Evolutionary conservation across 768 basidiomycete genomes (phyloP), one percentile per base, ranked within the genome.

Genomic region (Mycena rosella): DNA sequence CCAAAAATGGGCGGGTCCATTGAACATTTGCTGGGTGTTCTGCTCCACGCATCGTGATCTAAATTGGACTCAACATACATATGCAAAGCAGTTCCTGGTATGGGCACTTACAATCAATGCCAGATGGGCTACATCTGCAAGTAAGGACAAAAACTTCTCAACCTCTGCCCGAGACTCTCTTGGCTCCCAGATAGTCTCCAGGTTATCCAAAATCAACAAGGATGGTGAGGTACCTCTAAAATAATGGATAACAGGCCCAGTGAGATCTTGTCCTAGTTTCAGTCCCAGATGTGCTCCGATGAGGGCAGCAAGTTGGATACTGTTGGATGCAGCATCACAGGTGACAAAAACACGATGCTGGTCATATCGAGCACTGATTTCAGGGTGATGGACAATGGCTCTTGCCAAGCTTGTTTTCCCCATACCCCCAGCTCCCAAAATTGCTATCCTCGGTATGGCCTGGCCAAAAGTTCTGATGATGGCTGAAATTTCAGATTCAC

Each of bases 41-140:
- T 34, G 20, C 51, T 34, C 51, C 51, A 30, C 51, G 51, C 51
- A 53, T 53, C 20, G 51, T 53, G 14, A 53, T 54, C 53, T 54
- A 11, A 22, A 6, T 36, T 38, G 10, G 29, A 24, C 2, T 38
- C 14, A 54, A 14, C 18, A 34, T 54, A 22, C n/a, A 4, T 17
- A n/a, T 24, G 26, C 6, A 20, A 34, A 36, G 2, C 10, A 3
- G 20, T 10, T 13, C 13, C 18, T 24, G 17, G n/a, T n/a, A n/a
- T n/a, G n/a, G n/a, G n/a, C 5, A 36, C 53, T 54, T n/a, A 54
- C 53, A n/a, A 54, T 54, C 30, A 54, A 54, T 20, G 53, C 32
- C 18, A 54, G 22, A n/a, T 36, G 20, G 8, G 20, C 4, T 20
- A 54, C 20, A 38, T 38, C 53, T 22, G n/a, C 38, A 14, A 54